phyloP scores from a whole-genome alignment of 768 basidiomycete genomes.

The Pisolithus orientalis region DNA sequence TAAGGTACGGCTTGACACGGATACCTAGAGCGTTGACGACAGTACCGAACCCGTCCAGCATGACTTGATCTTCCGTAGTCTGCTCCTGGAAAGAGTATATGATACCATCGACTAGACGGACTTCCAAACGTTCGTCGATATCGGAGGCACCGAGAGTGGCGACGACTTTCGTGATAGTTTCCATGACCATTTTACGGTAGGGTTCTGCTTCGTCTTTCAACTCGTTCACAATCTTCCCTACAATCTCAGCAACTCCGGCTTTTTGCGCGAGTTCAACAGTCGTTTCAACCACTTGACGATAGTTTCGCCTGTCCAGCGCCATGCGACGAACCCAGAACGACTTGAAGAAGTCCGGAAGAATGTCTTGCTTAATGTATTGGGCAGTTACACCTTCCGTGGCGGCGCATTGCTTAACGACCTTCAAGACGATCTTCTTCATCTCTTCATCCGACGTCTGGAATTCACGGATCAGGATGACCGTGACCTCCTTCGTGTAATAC shows the following conservation, averaged over 20 bases:
- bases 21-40: slow-evolving; percentile 96
- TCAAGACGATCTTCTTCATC: slow-evolving; percentile 99
- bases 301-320: slow-evolving; percentile 95
- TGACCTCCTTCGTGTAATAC: slow-evolving; percentile 98
- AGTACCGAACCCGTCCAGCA: slow-evolving; percentile 97
- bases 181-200: slow-evolving; percentile 99
- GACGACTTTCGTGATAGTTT: slow-evolving; percentile 97
- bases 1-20: slow-evolving; percentile 96
- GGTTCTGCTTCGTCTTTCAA: slow-evolving; percentile 61
- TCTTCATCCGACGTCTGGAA: slow-evolving; percentile 99
- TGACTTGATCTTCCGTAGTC: slow-evolving; percentile 97
- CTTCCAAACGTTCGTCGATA: slow-evolving; percentile 92
- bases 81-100: slow-evolving; percentile 99
- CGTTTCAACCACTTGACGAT: slow-evolving; percentile 96
- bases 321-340: slow-evolving; percentile 98
- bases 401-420: slow-evolving; percentile 98
- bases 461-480: slow-evolving; percentile 93
- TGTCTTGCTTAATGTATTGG: slow-evolving; percentile 94
- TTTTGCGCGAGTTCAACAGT: slow-evolving; percentile 98
- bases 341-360: slow-evolving; percentile 98
- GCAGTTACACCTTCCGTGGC: slow-evolving; percentile 97
- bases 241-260: slow-evolving; percentile 93
- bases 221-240: slow-evolving; percentile 69
- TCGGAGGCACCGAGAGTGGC: slow-evolving; percentile 93
- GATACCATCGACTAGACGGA: slow-evolving; percentile 93